Percentiles rank a stretch among this genome's conserved stretches.
phyloP scores from a whole-genome alignment of 73 alveolate genomes.

The Effrenium voratum region DNA sequence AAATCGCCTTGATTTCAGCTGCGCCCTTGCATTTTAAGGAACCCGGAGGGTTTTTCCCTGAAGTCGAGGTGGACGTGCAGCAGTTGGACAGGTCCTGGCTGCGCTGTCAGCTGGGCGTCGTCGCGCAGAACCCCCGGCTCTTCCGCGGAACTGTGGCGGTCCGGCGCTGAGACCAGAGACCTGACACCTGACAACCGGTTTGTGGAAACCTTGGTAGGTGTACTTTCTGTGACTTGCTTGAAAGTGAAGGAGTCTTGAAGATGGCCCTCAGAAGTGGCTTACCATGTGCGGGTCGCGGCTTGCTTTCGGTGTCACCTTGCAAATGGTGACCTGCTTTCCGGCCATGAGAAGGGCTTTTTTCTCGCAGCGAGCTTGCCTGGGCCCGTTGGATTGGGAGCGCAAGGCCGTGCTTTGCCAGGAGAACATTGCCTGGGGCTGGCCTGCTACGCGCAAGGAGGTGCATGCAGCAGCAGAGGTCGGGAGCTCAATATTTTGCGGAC shows the following conservation, averaged over 20 bases:
- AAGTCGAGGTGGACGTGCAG: conserved; percentile 25
- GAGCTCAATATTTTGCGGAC: not conserved
- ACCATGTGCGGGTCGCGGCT: too few relatives aligned
- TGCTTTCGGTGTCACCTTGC: too few relatives aligned
- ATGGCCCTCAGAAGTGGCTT: not conserved
- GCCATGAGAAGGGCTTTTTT: too few relatives aligned
- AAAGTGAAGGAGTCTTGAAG: not conserved
- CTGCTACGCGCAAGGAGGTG: conserved; percentile 12
- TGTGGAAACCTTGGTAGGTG: too few relatives aligned
- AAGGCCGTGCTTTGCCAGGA: not conserved
- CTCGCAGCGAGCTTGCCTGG: not conserved
- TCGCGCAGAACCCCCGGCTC: conserved; percentile 25
- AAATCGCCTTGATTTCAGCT: too few relatives aligned
- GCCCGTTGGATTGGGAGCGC: not conserved
- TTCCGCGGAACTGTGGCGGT: conserved; percentile 44
- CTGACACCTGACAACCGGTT: not conserved
- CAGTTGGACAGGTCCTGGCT: conserved; percentile 53
- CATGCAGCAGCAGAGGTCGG: conserved; percentile 24
- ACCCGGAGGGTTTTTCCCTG: too few relatives aligned
- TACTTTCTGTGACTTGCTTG: too few relatives aligned
- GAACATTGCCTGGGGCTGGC: conserved; percentile 88
- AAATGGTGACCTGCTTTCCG: too few relatives aligned
- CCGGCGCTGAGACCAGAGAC: not conserved
- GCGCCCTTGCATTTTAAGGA: too few relatives aligned
- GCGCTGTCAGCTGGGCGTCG: conserved; percentile 61